phyloP scores from a whole-genome alignment of 768 basidiomycete genomes.

The Termitomyces eurrhizus region DNA sequence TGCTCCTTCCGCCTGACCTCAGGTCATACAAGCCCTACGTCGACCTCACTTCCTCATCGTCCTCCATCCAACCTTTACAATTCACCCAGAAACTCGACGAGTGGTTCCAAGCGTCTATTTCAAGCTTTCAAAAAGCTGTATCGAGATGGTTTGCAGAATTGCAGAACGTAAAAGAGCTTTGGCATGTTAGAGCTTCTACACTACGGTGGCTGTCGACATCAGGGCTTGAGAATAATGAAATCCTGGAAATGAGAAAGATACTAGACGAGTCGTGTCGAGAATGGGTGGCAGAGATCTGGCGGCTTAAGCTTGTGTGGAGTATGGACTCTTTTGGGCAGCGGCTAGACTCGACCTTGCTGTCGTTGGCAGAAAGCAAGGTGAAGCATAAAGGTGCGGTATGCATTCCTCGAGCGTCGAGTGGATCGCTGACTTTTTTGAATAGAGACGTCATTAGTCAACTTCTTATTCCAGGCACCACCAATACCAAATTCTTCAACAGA shows the following conservation, averaged over 20 bases:
- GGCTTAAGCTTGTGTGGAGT: slow-evolving; percentile 36
- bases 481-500: no score
- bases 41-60: slow-evolving; percentile 58
- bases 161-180: slow-evolving; percentile 60
- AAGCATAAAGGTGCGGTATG: slow-evolving; percentile 23
- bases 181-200: slow-evolving; percentile 59
- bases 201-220: slow-evolving; percentile 42
- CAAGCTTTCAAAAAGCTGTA: no score
- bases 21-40: slow-evolving; percentile 84
- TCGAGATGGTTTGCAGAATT: slow-evolving; percentile 29
- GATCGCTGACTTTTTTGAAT: background rate
- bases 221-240: slow-evolving; percentile 48
- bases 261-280: slow-evolving; percentile 54
- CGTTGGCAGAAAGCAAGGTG: slow-evolving; percentile 24
- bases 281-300: slow-evolving; percentile 60
- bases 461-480: no score
- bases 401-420: background rate
- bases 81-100: slow-evolving; percentile 25
- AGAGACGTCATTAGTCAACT: no score
- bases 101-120: no score
- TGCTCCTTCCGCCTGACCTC: slow-evolving; percentile 68
- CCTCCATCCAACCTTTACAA: slow-evolving; percentile 40
- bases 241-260: slow-evolving; percentile 36
- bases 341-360: slow-evolving; percentile 36
- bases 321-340: slow-evolving; percentile 41